Evolutionary conservation across 495 filamentous ascomycete species (phyloP).

Genomic region (Tirmania nivea): DNA sequence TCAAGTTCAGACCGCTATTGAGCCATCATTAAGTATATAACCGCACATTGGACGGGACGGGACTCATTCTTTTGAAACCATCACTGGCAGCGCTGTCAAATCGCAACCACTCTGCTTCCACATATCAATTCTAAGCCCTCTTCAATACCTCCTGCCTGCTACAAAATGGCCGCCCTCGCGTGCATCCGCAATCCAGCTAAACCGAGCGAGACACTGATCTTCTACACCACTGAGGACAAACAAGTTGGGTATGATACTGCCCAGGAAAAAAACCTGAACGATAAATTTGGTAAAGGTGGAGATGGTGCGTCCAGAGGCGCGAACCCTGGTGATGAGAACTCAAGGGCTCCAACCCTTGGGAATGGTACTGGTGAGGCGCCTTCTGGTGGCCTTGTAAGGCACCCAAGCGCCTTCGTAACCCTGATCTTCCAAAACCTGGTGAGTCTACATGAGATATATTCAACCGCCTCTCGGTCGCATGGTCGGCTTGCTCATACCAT

Average conservation of each 20-base stretch:
- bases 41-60: too few species aligned
- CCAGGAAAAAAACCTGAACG: background rate
- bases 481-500: background rate
- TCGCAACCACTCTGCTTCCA: too few species aligned
- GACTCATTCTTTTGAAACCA: too few species aligned
- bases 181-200: background rate
- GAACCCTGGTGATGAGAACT: background rate
- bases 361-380: background rate
- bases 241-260: constrained; percentile 1
- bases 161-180: constrained; percentile 2
- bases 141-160: background rate
- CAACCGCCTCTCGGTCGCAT: background rate
- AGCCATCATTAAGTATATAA: too few species aligned
- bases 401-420: background rate
- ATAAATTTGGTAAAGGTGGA: background rate
- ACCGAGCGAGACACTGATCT: constrained; percentile 1
- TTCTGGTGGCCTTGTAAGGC: background rate
- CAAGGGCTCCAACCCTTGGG: background rate
- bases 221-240: constrained; percentile 1
- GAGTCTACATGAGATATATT: background rate
- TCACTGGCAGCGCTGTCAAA: too few species aligned
- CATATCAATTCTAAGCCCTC: too few species aligned
- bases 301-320: background rate
- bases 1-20: too few species aligned
- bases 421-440: constrained; percentile 1